Evolutionary conservation across 2,329 filamentous ascomycete genomes (phyloP).

Genomic region (Botrytis galanthina): DNA sequence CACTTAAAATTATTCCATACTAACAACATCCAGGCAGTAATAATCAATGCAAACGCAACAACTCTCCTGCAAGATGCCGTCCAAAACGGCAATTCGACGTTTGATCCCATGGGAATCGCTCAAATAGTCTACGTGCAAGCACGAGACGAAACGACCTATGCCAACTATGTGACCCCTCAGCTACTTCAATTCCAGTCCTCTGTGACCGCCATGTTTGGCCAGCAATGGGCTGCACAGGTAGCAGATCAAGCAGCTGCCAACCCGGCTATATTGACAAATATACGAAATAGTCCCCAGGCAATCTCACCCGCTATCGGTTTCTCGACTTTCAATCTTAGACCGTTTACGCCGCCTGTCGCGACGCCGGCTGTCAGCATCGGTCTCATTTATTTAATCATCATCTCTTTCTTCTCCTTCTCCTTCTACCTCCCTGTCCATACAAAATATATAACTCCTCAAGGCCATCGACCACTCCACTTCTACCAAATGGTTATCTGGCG

Average conservation of each 20-base stretch:
- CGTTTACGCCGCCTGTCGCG: conserved; percentile 53
- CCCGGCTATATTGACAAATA: conserved; percentile 42
- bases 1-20: not conserved
- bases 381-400: conserved; percentile 62
- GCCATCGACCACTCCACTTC: conserved; percentile 57
- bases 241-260: conserved; percentile 34
- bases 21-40: conserved; percentile 47
- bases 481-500: conserved; percentile 59
- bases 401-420: conserved; percentile 64
- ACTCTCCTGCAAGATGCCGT: conserved; percentile 55
- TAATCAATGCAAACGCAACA: conserved; percentile 62
- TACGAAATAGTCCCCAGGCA: conserved; percentile 50
- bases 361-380: conserved; percentile 61
- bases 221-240: conserved; percentile 22
- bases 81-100: conserved; percentile 53
- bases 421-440: conserved; percentile 64
- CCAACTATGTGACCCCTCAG: conserved; percentile 51
- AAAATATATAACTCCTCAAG: conserved; percentile 53
- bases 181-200: conserved; percentile 7
- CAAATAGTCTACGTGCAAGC: conserved; percentile 56
- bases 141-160: conserved; percentile 54
- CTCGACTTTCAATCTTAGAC: conserved; percentile 55
- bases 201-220: not conserved
- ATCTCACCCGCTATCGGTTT: conserved; percentile 56
- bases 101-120: conserved; percentile 57